phyloP scores from a whole-genome alignment of 2,329 filamentous ascomycete genomes.

The Cladophialophora yegresii region DNA sequence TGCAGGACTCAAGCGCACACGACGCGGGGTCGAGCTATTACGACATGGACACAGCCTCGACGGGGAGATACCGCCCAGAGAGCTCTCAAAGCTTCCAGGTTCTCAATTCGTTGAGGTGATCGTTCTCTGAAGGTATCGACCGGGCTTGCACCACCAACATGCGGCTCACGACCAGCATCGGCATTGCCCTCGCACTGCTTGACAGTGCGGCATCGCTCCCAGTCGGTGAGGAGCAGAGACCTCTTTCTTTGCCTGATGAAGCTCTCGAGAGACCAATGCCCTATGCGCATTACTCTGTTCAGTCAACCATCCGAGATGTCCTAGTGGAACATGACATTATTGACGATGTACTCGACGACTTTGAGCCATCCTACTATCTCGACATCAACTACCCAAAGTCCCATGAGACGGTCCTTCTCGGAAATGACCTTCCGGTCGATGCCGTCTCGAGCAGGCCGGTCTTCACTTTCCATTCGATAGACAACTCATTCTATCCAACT shows the following conservation, averaged over 20 bases:
- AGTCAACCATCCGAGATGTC: conserved; percentile 36
- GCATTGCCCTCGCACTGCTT: conserved; percentile 8
- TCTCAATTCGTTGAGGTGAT: neutral
- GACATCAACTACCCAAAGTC: conserved; percentile 52
- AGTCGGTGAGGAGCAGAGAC: conserved; percentile 11
- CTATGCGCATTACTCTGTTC: conserved; percentile 8
- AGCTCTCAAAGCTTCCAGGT: neutral
- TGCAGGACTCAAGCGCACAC: neutral
- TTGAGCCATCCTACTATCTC: conserved; percentile 57
- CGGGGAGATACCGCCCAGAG: neutral
- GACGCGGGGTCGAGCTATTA: conserved; percentile 21
- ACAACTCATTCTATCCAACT: conserved; percentile 28
- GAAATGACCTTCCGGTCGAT: conserved; percentile 56
- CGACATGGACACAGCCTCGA: conserved; percentile 9
- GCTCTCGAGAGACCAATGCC: neutral
- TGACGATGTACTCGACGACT: conserved; percentile 59
- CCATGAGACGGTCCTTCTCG: conserved; percentile 51
- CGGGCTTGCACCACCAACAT: neutral
- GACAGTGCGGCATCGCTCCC: conserved; percentile 5
- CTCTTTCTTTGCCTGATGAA: conserved; percentile 15
- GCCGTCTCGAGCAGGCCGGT: conserved; percentile 47
- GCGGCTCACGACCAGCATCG: conserved; percentile 7
- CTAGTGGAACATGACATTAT: conserved; percentile 33
- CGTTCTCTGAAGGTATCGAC: neutral
- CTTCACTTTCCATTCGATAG: conserved; percentile 44